phyloP scores from a whole-genome alignment of 306 rosid species.

The Luffa aegyptiaca region DNA sequence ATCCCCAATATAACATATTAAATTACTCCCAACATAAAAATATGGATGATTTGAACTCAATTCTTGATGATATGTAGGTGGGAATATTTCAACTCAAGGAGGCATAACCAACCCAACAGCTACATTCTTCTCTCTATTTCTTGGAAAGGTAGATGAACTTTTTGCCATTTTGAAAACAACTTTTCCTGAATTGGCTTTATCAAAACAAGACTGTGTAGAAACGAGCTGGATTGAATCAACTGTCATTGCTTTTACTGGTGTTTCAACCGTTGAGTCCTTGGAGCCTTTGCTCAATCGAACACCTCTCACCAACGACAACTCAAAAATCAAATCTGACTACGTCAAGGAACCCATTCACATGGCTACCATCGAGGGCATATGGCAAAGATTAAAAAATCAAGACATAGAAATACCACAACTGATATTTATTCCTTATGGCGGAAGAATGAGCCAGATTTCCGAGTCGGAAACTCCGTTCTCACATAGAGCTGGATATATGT shows the following conservation, averaged over 20 bases:
- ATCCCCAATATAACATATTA: too few relatives aligned
- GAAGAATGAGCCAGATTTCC: conserved; percentile 44
- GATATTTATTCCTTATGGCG: conserved; percentile 68
- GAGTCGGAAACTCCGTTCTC: conserved; percentile 54
- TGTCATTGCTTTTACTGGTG: conserved; percentile 27
- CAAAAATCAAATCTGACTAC: conserved; percentile 63
- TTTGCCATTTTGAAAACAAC: conserved; percentile 26
- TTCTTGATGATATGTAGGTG: not conserved
- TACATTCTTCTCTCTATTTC: conserved; percentile 26
- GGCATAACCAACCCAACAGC: conserved; percentile 22
- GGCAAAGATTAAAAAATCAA: conserved; percentile 32
- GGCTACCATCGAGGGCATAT: conserved; percentile 25
- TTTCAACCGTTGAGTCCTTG: conserved; percentile 22
- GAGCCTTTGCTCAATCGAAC: conserved; percentile 33
- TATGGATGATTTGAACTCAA: not conserved
- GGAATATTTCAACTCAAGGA: conserved; percentile 17
- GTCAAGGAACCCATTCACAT: conserved; percentile 41
- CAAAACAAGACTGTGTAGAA: conserved; percentile 30
- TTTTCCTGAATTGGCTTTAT: conserved; percentile 53
- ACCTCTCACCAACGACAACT: conserved; percentile 16
- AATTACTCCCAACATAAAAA: not conserved
- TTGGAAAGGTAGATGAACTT: conserved; percentile 32
- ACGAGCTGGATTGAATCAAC: conserved; percentile 66
- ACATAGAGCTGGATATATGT: conserved; percentile 53
- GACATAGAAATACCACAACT: conserved; percentile 22